Base-by-base conservation (phyloP, 805 yeast species). In the Metschnikowia aberdeeniae region DNA sequence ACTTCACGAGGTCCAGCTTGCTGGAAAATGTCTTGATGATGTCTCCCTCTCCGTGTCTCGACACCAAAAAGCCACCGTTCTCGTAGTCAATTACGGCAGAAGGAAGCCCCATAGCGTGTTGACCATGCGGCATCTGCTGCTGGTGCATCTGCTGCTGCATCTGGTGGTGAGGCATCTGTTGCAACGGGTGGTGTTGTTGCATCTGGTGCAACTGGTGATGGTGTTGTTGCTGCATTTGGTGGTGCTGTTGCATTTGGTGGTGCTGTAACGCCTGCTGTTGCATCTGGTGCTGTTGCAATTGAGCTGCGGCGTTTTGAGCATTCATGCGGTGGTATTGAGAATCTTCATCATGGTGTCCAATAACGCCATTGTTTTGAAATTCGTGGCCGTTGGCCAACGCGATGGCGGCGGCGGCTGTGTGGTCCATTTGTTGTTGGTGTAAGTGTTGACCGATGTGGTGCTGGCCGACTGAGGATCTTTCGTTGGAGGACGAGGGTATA, bases 1-100 rank as follows among this genome's bases (percentile, higher is more conserved):
- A 60, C 51, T 60, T 59, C 45, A 60, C 63, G 46, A 54, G 44
- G 30, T 55, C 59, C 50, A 36, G 57, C 51, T 55, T 55, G 36
- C 54, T 46, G 30, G 48, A 28, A 43, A 55, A 55, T 13, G 58
- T 55, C 56, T 55, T 55, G 55, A 55, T 55, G 48, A 55, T 53
- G 45, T 55, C 58, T 24, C 57, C 57, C 44, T 55, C 58, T 12
- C 54, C 54, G 51, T 51, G 57, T 41, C 57, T 42, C 6, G 53
- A 48, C 37, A 53, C 53, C 36, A 55, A 46, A 38, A 50, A 54
- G 9, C 56, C 57, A 14, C 57, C 58, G 17, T 50, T 47, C 43
- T 53, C 57, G 39, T 51, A 53, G 52, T 55, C 58, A 26, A 54
- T 50, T 4, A 50, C 53, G 8, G 54, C 55, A 22, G 55, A 41